Conservation (phyloP, 139 green algal species). For the Chlorella sorokiniana region DNA sequence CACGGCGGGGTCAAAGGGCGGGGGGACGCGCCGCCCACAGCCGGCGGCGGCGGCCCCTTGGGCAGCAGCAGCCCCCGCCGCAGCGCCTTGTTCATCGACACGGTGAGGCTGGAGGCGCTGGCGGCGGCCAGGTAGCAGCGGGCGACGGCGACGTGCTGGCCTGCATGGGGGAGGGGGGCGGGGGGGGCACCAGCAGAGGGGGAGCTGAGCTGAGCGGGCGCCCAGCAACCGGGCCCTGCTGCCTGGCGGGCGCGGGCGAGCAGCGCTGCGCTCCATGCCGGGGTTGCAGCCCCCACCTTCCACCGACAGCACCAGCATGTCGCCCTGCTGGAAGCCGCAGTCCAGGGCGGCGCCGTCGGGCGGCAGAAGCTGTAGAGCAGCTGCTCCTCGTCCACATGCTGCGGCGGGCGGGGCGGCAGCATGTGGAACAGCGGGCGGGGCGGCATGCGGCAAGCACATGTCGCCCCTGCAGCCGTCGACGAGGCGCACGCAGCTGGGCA, state of each 20-base stretch:
- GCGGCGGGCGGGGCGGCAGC: neutral
- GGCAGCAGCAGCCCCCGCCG: constrained; percentile 32
- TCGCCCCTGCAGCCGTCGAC: neutral
- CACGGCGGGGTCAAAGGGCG: constrained; percentile 2
- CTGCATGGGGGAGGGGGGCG: constrained; percentile 18
- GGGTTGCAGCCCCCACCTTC: constrained; percentile 52
- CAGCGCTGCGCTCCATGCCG: neutral
- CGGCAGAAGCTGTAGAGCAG: constrained; percentile 34
- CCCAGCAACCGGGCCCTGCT: neutral
- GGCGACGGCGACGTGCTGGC: constrained; percentile 39
- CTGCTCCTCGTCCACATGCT: constrained; percentile 28
- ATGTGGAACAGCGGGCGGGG: neutral
- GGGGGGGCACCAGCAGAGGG: neutral
- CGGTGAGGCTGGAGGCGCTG: constrained; percentile 20
- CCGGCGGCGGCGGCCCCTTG: neutral
- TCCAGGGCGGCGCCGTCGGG: neutral
- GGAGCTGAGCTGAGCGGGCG: neutral
- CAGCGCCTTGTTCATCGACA: constrained; percentile 45
- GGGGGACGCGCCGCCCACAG: neutral
- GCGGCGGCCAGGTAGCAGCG: constrained; percentile 33
- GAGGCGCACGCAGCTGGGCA: neutral
- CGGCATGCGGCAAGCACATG: neutral
- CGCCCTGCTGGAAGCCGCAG: constrained; percentile 52
- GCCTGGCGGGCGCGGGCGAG: no score
- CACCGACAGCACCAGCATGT: constrained; percentile 71